Conservation (phyloP, 2,329 filamentous ascomycete species). For the Alternaria conjuncta region DNA sequence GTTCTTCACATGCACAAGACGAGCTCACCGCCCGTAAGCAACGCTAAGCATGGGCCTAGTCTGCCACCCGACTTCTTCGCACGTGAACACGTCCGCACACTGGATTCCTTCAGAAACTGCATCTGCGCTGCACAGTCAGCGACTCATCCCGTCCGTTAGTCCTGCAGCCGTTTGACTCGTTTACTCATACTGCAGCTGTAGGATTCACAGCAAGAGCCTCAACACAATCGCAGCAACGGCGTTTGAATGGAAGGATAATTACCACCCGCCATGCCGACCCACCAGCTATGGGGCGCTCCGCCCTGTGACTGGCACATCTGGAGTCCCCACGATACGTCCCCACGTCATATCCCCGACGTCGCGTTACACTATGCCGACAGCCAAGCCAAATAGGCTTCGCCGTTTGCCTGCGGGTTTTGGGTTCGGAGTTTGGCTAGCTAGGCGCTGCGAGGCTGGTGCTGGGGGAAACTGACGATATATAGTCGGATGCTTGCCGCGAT, state of each 20-base stretch:
- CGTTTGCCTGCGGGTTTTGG: conserved; percentile 7
- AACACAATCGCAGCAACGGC: conserved; percentile 5
- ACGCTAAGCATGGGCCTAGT: conserved; percentile 1
- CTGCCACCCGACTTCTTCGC: not conserved
- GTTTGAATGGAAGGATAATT: conserved; percentile 34
- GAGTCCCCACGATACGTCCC: conserved; percentile 23
- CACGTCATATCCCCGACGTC: conserved; percentile 14
- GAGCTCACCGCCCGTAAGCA: not conserved
- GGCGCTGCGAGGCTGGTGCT: not conserved
- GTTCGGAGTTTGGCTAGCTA: not conserved
- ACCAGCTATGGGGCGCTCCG: conserved; percentile 9
- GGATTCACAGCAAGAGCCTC: not conserved
- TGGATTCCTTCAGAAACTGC: not conserved
- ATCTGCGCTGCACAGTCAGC: not conserved
- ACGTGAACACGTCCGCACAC: not conserved
- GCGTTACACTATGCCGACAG: conserved; percentile 11
- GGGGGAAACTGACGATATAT: conserved; percentile 2
- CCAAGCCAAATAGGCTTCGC: not conserved
- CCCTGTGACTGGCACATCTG: conserved; percentile 4
- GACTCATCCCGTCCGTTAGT: not conserved
- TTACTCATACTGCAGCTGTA: not conserved
- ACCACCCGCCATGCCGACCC: conserved; percentile 15
- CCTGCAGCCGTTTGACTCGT: not conserved
- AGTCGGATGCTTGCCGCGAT: not conserved
- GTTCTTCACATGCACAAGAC: conserved; percentile 2